Base-by-base conservation (phyloP, 257 asterid species). In the Petunia axillaris region DNA sequence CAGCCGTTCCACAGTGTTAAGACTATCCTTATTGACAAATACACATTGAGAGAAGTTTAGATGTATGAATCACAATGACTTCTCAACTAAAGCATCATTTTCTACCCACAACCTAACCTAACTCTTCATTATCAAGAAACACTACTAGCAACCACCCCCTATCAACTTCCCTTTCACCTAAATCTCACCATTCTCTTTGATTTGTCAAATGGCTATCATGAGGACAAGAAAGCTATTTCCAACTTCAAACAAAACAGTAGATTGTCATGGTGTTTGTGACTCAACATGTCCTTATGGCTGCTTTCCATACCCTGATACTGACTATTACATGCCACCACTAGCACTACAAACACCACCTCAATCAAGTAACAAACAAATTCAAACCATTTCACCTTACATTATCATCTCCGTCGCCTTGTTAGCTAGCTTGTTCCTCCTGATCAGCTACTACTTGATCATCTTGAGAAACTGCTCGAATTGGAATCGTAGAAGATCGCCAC, bases 401-500 rank as follows among this genome's bases (percentile, higher is more conserved):
- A 46, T 78, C 1, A 78, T 78, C 37, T 50, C 75, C 8, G 15
- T 63, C 43, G 52, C 81, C 0, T 44, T 78, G 3, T 37, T 78
- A 0, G 8, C 74, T 53, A 78, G 81, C 11, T 46, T 78, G 60
- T 39, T 78, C 63, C 38, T 78, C 6, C 81, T 78, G 36, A 0
- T 78, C 8, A 50, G n/a, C 50, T 78, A 78, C 81, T 78, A 78
- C 63, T 10, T 78, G 16, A 63, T 78, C 64, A 8, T 78, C 16
- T 48, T 78, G 14, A 48, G 81, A n/a, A 78, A 78, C 13, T 78
- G 75, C 81, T 43, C 81, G 50, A 65, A 65, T 52, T 78, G 81
- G 81, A 58, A n/a, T 2, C 81, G 75, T 59, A 43, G 80, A 5
- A 25, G 75, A 46, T n/a, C 1, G 41, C 0, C 46, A 3, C 7